These are phyloP conservation scores for Nannizzia gypsea DNA, from an alignment of 2,329 filamentous ascomycete genomes.

Conservation along the genomic window DNA sequence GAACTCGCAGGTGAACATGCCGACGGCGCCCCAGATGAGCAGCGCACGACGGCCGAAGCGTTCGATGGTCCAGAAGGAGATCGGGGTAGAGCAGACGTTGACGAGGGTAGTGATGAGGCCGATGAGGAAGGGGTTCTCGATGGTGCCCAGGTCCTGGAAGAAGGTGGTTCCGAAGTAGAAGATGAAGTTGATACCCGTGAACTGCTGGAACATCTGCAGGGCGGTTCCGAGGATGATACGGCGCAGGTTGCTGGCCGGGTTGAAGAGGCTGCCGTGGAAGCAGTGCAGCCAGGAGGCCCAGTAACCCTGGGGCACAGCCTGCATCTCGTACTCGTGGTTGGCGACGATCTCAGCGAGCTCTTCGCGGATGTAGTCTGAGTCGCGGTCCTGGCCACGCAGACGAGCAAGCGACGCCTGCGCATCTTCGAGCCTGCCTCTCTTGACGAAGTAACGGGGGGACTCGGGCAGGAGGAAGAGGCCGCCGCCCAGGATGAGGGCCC, in stretches of 20 bases:
- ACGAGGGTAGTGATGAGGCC: slow-evolving; percentile 76
- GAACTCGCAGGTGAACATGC: slow-evolving; percentile 82
- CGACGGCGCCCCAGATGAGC: slow-evolving; percentile 63
- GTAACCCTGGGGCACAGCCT: slow-evolving; percentile 54
- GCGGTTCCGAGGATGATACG: slow-evolving; percentile 60
- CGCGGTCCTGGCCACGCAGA: slow-evolving; percentile 60
- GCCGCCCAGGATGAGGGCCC: slow-evolving; percentile 60
- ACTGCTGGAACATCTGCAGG: slow-evolving; percentile 69
- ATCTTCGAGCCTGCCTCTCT: slow-evolving; percentile 55
- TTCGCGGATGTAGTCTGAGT: slow-evolving; percentile 62
- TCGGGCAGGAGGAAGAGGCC: slow-evolving; percentile 71
- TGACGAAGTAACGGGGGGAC: slow-evolving; percentile 76
- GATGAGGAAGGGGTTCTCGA: slow-evolving; percentile 68
- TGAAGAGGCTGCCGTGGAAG: slow-evolving; percentile 45
- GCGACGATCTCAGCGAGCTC: slow-evolving; percentile 78
- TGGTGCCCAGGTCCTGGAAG: slow-evolving; percentile 66
- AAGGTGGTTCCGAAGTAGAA: slow-evolving; percentile 76
- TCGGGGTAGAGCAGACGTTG: slow-evolving; percentile 72
- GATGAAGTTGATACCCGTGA: slow-evolving; percentile 87
- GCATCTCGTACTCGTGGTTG: slow-evolving; percentile 75
- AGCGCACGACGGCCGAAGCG: slow-evolving; percentile 67
- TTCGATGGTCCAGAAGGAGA: slow-evolving; percentile 83
- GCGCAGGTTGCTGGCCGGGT: slow-evolving; percentile 47
- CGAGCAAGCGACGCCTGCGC: slow-evolving; percentile 52
- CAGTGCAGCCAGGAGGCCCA: slow-evolving; percentile 56